Percentiles rank a stretch among this genome's conserved stretches.
phyloP scores from a whole-genome alignment of 495 filamentous ascomycete species.

The Xylaria flabelliformis region DNA sequence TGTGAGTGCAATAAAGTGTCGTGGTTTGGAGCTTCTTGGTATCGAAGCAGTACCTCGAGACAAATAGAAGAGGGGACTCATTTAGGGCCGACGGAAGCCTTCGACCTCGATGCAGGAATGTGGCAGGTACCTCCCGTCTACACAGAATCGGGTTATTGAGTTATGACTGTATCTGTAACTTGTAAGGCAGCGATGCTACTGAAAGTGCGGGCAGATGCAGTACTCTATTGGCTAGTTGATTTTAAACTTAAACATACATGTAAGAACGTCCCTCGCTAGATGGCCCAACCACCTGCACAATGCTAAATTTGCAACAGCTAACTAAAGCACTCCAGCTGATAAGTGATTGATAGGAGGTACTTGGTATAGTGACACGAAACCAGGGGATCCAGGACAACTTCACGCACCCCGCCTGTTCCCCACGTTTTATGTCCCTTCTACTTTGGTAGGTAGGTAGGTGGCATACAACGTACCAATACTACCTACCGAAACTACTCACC shows the following conservation, averaged over 20 bases:
- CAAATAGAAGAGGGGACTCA: conserved; percentile 34
- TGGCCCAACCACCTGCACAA: background rate
- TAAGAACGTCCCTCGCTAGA: background rate
- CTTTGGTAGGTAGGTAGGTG: too few relatives aligned
- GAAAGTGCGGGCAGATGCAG: background rate
- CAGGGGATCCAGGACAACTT: background rate
- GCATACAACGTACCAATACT: background rate
- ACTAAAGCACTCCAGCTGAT: background rate
- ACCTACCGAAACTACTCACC: background rate
- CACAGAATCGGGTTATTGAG: background rate
- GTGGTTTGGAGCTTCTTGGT: conserved; percentile 29
- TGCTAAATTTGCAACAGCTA: background rate
- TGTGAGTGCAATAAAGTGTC: conserved; percentile 21
- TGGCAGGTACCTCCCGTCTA: background rate
- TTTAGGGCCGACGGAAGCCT: conserved; percentile 28
- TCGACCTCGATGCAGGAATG: background rate
- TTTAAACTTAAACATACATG: conserved; percentile 7
- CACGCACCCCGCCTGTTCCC: conserved; percentile 1
- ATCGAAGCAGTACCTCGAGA: conserved; percentile 38
- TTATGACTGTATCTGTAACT: conserved; percentile 14
- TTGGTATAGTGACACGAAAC: background rate
- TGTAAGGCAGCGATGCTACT: conserved; percentile 2
- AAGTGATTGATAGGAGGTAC: too few relatives aligned
- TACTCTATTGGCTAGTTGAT: conserved; percentile 5
- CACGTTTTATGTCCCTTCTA: background rate